Evolutionary conservation across 495 filamentous ascomycete genomes (phyloP).

Genomic region (Xylaria sp.): DNA sequence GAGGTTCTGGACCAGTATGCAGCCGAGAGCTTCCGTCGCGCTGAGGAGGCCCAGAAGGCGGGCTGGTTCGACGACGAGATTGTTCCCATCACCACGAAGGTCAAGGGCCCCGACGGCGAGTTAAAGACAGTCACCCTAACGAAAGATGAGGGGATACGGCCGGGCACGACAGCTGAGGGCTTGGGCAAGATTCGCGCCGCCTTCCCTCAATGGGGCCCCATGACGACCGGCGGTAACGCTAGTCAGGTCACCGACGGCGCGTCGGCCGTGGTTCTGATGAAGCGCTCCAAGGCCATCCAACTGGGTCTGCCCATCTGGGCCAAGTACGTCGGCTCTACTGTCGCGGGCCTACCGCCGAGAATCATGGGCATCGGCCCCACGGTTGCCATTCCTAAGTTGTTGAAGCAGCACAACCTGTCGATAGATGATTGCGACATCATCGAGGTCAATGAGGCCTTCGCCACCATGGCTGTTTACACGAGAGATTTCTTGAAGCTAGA

Average conservation of each 20-base stretch:
- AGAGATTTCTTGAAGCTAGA: slow-evolving; percentile 77
- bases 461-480: slow-evolving; percentile 96
- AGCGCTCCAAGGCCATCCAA: slow-evolving; percentile 84
- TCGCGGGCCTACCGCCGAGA: slow-evolving; percentile 85
- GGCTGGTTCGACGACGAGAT: slow-evolving; percentile 97
- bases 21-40: slow-evolving; percentile 83
- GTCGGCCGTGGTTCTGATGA: slow-evolving; percentile 91
- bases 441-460: slow-evolving; percentile 98
- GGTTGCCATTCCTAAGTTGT: slow-evolving; percentile 91
- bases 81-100: slow-evolving; percentile 76
- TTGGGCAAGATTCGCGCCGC: slow-evolving; percentile 87
- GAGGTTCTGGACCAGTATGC: slow-evolving; percentile 85
- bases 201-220: slow-evolving; percentile 88
- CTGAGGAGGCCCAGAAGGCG: slow-evolving; percentile 89
- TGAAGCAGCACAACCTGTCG: slow-evolving; percentile 78
- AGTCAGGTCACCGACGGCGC: slow-evolving; percentile 96
- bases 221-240: slow-evolving; percentile 92
- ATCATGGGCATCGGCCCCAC: slow-evolving; percentile 98
- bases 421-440: slow-evolving; percentile 85
- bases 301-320: slow-evolving; percentile 90
- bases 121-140: slow-evolving; percentile 76
- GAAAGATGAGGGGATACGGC: slow-evolving; percentile 86
- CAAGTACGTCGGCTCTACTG: slow-evolving; percentile 92
- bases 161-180: slow-evolving; percentile 84
- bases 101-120: slow-evolving; percentile 86